Evolutionary conservation across 805 yeast genomes (phyloP), one percentile per base, ranked within the genome.

Genomic region (Candida maltosa): DNA sequence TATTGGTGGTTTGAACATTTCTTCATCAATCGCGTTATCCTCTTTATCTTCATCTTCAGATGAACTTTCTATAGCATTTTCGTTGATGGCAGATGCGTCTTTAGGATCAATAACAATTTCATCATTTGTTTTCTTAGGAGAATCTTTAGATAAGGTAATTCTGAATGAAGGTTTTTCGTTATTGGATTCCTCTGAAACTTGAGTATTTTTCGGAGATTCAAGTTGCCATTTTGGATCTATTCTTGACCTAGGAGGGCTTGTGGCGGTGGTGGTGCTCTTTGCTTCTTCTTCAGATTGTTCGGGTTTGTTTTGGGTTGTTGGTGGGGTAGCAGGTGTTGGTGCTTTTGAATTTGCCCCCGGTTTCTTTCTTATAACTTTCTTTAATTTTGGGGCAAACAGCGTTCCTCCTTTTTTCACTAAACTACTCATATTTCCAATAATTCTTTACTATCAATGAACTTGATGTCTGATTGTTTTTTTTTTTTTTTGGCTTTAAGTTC

Each of bases 361-460:
- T 16, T 43, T 46, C 31, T 48, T 52, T 39, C 54, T 48, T 12
- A 49, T 40, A 7, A 44, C 41, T 26, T 56, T 56, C 46, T 52
- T 57, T 25, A 62, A 43, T 42, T 79, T 80, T 2, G 88, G 88
- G n/a, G 73, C 66, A 56, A 83, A 83, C 37, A 83, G 76, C 9
- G 83, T 72, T 17, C 79, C 74, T 52, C 58, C 59, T 58, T 65
- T 67, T 32, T 69, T 67, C 16, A 71, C 56, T 59, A 73, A 64
- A 58, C 75, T 70, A 58, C 75, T 70, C 76, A 69, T 70, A 31
- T 39, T 11, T 6, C n/a, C n/a, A n/a, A n/a, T n/a, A n/a, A n/a
- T n/a, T n/a, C n/a, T n/a, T n/a, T n/a, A n/a, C n/a, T n/a, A n/a
- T n/a, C n/a, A n/a, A n/a, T n/a, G n/a, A n/a, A n/a, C n/a, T n/a